Evolutionary conservation across 169 alveolate species (phyloP).

Genomic region (Ichthyophthirius multifiliis): DNA sequence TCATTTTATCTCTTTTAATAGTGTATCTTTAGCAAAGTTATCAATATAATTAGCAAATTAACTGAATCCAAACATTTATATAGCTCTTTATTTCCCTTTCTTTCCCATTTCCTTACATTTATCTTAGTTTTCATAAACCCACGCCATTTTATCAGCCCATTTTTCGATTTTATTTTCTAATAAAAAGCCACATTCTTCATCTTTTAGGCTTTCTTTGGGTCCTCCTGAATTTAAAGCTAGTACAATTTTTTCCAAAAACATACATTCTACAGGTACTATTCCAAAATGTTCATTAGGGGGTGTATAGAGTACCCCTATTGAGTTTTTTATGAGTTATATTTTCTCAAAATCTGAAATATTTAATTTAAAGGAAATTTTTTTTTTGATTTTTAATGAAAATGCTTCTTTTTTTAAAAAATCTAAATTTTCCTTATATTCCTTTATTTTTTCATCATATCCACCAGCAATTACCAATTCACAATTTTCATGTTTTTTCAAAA

Average conservation of each 20-base stretch:
- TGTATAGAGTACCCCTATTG: conserved; percentile 90
- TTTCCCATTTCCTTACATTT: conserved; percentile 13
- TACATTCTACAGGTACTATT: conserved; percentile 93
- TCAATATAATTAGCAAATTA: conserved; percentile 5
- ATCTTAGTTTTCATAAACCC: conserved; percentile 1
- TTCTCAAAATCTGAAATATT: conserved; percentile 81
- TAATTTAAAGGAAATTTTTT: conserved; percentile 76
- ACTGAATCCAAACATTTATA: conserved; percentile 17
- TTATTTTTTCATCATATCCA: conserved; percentile 88
- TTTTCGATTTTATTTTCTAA: conserved; percentile 62
- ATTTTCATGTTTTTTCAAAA: conserved; percentile 42
- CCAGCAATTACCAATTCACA: conserved; percentile 87
- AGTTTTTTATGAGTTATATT: conserved; percentile 67
- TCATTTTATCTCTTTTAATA: too few species aligned
- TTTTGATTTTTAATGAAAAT: conserved; percentile 28
- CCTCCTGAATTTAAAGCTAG: conserved; percentile 94
- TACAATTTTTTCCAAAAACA: conserved; percentile 88
- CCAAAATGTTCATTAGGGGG: conserved; percentile 96
- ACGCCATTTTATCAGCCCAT: conserved; percentile 77
- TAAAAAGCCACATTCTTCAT: conserved; percentile 86
- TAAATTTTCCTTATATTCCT: conserved; percentile 83
- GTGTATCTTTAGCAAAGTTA: not conserved
- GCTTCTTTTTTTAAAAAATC: conserved; percentile 66
- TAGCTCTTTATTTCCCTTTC: conserved; percentile 23
- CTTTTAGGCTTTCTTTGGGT: conserved; percentile 88